Evolutionary conservation across 345 rosid species (phyloP).

Genomic region (Crucihimalaya himalaica): DNA sequence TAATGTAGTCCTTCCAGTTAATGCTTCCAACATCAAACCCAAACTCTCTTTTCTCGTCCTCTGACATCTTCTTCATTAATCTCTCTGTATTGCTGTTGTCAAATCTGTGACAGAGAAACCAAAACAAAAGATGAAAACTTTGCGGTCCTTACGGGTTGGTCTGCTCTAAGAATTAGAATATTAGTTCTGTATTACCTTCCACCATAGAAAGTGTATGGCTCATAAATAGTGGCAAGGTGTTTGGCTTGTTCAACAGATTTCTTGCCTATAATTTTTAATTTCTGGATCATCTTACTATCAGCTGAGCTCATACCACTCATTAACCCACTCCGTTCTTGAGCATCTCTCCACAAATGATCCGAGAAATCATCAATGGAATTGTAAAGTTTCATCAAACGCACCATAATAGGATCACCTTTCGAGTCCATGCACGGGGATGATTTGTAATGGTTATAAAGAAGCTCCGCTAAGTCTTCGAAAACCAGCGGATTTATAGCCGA

Average conservation of each 20-base stretch:
- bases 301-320: slow-evolving; percentile 40
- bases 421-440: slow-evolving; percentile 69
- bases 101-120: slow-evolving; percentile 41
- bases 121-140: not conserved
- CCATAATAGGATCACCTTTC: slow-evolving; percentile 69
- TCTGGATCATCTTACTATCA: slow-evolving; percentile 57
- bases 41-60: slow-evolving; percentile 66
- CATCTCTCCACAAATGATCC: slow-evolving; percentile 67
- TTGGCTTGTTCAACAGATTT: slow-evolving; percentile 84
- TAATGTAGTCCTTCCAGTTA: slow-evolving; percentile 76
- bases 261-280: slow-evolving; percentile 60
- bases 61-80: slow-evolving; percentile 77
- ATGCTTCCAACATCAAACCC: slow-evolving; percentile 72
- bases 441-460: slow-evolving; percentile 75
- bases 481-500: slow-evolving; percentile 81
- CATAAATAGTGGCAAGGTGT: slow-evolving; percentile 74
- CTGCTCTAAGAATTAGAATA: not conserved
- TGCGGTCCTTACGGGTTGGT: not conserved
- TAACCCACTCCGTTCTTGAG: slow-evolving; percentile 49
- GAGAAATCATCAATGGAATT: slow-evolving; percentile 76
- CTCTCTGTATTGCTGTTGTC: slow-evolving; percentile 79
- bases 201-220: slow-evolving; percentile 85
- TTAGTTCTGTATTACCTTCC: slow-evolving; percentile 61
- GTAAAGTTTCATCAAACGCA: slow-evolving; percentile 80
- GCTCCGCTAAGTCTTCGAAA: slow-evolving; percentile 59